Evolutionary conservation across 164 flowering plant genomes (phyloP), one percentile per base, ranked within the genome.

Genomic region (Macadamia tetraphylla): DNA sequence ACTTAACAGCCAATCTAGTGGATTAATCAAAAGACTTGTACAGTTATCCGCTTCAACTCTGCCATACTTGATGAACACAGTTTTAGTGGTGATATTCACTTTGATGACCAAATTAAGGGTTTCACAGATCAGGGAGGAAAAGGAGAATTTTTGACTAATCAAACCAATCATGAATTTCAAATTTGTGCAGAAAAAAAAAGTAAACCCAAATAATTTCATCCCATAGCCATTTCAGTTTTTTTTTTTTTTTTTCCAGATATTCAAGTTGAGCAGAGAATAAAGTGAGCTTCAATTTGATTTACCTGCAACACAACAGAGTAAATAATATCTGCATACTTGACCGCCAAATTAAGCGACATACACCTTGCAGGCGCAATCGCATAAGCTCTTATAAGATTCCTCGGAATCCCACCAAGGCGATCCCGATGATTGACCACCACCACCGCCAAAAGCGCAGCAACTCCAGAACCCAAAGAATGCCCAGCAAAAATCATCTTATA

Each of bases 291-390:
- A 2, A 2, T 2, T 35, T 35, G 9, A 62, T 49, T 66, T 30
- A 88, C 98, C 97, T 94, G 98, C 85, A 94, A 75, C 6, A 94
- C 73, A 1, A 94, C 79, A 11, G 98, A 94, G 62, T 83, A 46
- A 44, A 94, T 87, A 30, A 94, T 85, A 82, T 94, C 94, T 0
- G 97, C 98, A 64, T 94, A 91, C 81, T 84, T 91, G 31, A 94
- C 91, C 1, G 97, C 98, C 84, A 94, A 72, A 71, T 94, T 91
- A 18, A 94, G 84, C 15, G 98, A 94, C 94, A 91, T 88, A 76
- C 97, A 94, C 71, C 98, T 73, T 0, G 97, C 97, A 6, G 98
- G 98, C 3, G 98, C 98, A 31, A 89, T 55, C 0, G 94, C 87
- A 55, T 86, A 91, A 68, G 97, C 89, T 60, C 73, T 67, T 0